Percentiles rank a stretch among this genome's conserved stretches.
Conservation (phyloP, 2,329 filamentous ascomycete species). For the Aspergillus fructus region DNA sequence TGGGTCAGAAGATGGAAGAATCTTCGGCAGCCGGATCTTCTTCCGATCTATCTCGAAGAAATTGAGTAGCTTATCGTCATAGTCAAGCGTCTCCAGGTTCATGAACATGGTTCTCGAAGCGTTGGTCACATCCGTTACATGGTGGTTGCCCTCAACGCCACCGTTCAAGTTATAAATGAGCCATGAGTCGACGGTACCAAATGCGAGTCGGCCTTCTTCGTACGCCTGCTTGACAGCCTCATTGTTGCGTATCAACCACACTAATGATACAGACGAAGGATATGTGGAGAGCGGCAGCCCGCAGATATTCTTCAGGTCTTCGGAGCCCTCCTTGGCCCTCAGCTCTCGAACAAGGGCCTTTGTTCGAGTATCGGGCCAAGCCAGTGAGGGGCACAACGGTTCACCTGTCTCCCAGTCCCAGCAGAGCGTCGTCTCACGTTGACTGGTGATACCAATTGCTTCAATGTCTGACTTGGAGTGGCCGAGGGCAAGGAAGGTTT, state of each 20-base stretch:
- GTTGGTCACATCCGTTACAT: slow-evolving; percentile 85
- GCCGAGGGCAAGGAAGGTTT: slow-evolving; percentile 69
- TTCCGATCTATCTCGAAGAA: slow-evolving; percentile 75
- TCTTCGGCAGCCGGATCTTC: slow-evolving; percentile 76
- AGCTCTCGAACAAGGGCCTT: slow-evolving; percentile 73
- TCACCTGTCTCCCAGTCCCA: slow-evolving; percentile 82
- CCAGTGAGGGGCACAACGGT: slow-evolving; percentile 79
- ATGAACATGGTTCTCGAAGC: slow-evolving; percentile 93
- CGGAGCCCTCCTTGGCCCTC: slow-evolving; percentile 65
- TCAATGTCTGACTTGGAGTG: slow-evolving; percentile 67
- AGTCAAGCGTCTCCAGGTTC: slow-evolving; percentile 77
- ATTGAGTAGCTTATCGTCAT: slow-evolving; percentile 71
- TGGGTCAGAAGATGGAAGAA: slow-evolving; percentile 75
- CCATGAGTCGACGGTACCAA: slow-evolving; percentile 89
- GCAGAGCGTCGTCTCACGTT: slow-evolving; percentile 82
- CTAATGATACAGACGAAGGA: slow-evolving; percentile 78
- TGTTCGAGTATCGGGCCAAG: slow-evolving; percentile 86
- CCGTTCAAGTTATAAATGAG: slow-evolving; percentile 80
- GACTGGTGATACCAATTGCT: slow-evolving; percentile 82
- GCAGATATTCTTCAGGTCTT: slow-evolving; percentile 68
- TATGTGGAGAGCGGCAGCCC: slow-evolving; percentile 86
- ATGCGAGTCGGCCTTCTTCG: slow-evolving; percentile 71
- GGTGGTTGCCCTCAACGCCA: slow-evolving; percentile 63
- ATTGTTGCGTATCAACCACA: slow-evolving; percentile 76
- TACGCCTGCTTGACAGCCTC: slow-evolving; percentile 71